phyloP scores from a whole-genome alignment of 176 grass and related monocot species.

The Microstegium vimineum region DNA sequence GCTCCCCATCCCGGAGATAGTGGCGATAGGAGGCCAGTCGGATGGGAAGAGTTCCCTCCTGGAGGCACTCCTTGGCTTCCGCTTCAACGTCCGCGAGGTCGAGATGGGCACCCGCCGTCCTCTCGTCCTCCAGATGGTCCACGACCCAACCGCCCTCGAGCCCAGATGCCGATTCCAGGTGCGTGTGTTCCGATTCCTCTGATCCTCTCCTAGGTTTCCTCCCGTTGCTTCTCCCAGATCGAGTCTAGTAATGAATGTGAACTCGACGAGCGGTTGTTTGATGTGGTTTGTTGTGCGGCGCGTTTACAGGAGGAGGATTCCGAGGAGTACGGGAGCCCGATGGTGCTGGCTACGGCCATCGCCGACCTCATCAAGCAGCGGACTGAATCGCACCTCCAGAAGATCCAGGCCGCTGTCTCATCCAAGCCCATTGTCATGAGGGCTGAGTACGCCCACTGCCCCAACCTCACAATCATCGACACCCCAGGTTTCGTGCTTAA shows the following conservation, averaged over 20 bases:
- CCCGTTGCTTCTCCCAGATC: not conserved
- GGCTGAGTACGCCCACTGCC: constrained; percentile 95
- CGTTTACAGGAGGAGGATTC: constrained; percentile 86
- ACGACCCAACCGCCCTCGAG: constrained; percentile 83
- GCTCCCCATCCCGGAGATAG: constrained; percentile 95
- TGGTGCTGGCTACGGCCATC: constrained; percentile 62
- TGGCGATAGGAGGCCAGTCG: constrained; percentile 79
- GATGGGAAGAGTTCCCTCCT: constrained; percentile 96
- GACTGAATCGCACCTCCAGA: constrained; percentile 77
- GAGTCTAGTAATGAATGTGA: not conserved
- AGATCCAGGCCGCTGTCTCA: constrained; percentile 74
- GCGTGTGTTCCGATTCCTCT: not conserved
- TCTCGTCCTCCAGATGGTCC: constrained; percentile 97
- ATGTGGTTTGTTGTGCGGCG: not conserved
- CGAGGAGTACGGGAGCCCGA: constrained; percentile 85
- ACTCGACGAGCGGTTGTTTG: constrained; percentile 21
- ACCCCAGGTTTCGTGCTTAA: constrained; percentile 98
- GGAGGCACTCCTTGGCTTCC: constrained; percentile 89
- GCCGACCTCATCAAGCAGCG: constrained; percentile 89
- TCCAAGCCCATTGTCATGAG: constrained; percentile 95
- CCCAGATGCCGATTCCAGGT: constrained; percentile 97
- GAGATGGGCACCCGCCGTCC: constrained; percentile 97
- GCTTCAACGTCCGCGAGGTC: constrained; percentile 97
- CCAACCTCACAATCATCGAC: constrained; percentile 99
- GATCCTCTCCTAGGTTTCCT: not conserved